A percentile compares a stretch with the other conserved stretches of the same genome.
These are phyloP conservation scores for Suhomyces wounanorum DNA, from an alignment of 1,139 yeast genomes.

Conservation along the genomic window DNA sequence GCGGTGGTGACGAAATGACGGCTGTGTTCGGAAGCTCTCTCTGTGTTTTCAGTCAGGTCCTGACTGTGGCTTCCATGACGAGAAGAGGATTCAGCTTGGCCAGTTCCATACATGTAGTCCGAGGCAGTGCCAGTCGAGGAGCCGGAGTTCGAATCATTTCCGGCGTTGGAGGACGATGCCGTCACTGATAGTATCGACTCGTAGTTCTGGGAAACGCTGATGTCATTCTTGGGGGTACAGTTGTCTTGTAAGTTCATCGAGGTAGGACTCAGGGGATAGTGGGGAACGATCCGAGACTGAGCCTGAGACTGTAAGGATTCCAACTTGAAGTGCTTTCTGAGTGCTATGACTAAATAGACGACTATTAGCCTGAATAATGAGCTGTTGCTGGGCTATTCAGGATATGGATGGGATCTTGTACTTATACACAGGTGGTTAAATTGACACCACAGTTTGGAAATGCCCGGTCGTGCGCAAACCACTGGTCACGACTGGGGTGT, in stretches of 20 bases:
- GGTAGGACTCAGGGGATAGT: constrained; percentile 3
- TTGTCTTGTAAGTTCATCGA: constrained; percentile 19
- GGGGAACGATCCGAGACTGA: not conserved
- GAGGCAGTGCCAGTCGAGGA: not conserved
- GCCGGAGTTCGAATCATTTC: not conserved
- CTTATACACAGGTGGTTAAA: not conserved
- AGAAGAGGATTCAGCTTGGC: not conserved
- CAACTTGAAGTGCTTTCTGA: not conserved
- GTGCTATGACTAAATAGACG: constrained; percentile 2
- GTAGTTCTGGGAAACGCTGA: constrained; percentile 11
- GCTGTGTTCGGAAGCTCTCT: not conserved
- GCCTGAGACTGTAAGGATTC: constrained; percentile 1
- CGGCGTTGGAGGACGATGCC: constrained; percentile 1
- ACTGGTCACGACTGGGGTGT: not conserved
- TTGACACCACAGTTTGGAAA: constrained; percentile 4
- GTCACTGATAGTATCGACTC: constrained; percentile 12
- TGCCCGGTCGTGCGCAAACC: constrained; percentile 6
- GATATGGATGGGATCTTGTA: not conserved
- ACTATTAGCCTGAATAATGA: constrained; percentile 6
- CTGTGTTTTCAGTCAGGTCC: not conserved
- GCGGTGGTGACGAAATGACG: constrained; percentile 10
- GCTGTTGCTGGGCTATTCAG: constrained; percentile 1
- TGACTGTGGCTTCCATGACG: constrained; percentile 1
- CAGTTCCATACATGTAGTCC: not conserved
- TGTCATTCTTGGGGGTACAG: constrained; percentile 16